Evolutionary conservation across 2,329 filamentous ascomycete species (phyloP).

Genomic region (Ophiostoma piceae): DNA sequence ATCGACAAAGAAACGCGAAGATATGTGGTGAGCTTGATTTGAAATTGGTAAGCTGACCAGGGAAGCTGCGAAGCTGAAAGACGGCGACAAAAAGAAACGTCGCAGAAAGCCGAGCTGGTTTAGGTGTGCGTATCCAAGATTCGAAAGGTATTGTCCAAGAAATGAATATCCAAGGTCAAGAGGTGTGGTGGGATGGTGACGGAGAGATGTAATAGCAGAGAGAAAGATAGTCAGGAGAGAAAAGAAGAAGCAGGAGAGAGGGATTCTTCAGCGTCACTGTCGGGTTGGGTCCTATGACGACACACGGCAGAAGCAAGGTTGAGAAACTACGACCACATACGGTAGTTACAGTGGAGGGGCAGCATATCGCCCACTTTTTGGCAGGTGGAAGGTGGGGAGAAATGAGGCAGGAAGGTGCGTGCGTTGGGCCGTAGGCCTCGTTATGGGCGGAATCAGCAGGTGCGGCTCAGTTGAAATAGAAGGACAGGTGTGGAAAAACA

Average conservation of each 20-base stretch:
- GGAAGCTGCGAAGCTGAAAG: background rate
- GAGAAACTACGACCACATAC: background rate
- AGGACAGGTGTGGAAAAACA: background rate
- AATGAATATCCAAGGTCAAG: background rate
- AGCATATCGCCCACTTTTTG: constrained; percentile 10
- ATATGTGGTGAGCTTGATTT: background rate
- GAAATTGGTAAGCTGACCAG: background rate
- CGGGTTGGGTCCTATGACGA: constrained; percentile 22
- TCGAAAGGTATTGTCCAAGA: background rate
- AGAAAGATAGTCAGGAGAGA: background rate
- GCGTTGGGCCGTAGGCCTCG: background rate
- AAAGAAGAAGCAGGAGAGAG: background rate
- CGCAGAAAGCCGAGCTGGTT: background rate
- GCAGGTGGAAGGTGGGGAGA: background rate
- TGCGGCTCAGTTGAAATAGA: background rate
- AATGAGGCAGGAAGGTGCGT: background rate
- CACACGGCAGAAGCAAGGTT: constrained; percentile 19
- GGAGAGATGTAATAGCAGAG: background rate
- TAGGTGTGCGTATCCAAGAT: background rate
- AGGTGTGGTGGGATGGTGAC: background rate
- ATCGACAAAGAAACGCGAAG: background rate
- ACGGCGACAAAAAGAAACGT: background rate
- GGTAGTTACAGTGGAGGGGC: constrained; percentile 10
- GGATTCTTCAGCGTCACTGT: background rate
- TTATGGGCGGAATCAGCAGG: background rate